phyloP scores from a whole-genome alignment of 1,139 yeast species.

The Saccharomyces hybrid region DNA sequence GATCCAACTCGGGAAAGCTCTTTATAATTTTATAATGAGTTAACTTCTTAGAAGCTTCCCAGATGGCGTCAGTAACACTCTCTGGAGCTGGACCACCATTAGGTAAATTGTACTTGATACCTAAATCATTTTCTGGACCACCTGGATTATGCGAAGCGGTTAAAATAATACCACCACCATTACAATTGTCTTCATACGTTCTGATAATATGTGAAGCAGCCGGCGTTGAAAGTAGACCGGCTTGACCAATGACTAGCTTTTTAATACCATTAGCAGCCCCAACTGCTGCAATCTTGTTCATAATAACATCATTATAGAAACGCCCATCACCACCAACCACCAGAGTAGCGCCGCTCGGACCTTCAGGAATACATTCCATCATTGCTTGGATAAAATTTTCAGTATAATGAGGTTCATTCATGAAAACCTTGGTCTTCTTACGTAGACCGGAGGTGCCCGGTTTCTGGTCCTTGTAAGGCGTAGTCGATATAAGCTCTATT shows the following conservation, averaged over 20 bases:
- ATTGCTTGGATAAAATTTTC: constrained; percentile 91
- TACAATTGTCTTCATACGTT: constrained; percentile 49
- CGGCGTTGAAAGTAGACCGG: constrained; percentile 88
- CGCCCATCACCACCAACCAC: constrained; percentile 98
- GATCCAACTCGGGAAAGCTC: constrained; percentile 54
- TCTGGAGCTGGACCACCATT: constrained; percentile 99
- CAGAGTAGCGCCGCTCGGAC: constrained; percentile 60
- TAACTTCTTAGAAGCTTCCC: constrained; percentile 56
- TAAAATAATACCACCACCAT: constrained; percentile 83
- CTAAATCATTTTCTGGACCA: constrained; percentile 86
- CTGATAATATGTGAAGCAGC: constrained; percentile 92
- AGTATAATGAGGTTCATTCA: constrained; percentile 64
- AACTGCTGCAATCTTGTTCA: constrained; percentile 73
- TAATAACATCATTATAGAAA: constrained; percentile 73
- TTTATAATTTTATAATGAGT: constrained; percentile 49
- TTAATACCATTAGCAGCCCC: constrained; percentile 88
- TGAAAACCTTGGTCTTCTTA: constrained; percentile 80
- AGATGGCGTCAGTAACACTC: constrained; percentile 80
- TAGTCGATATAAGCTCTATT: constrained; percentile 39
- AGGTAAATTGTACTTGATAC: constrained; percentile 88
- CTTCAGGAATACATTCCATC: constrained; percentile 84
- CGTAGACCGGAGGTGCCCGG: constrained; percentile 98
- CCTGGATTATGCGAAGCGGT: constrained; percentile 99
- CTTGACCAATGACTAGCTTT: constrained; percentile 77
- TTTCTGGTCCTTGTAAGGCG: constrained; percentile 81